A percentile compares a stretch with the other conserved stretches of the same genome.
Evolutionary conservation across 495 filamentous ascomycete species (phyloP).

Genomic region (Penicillium malachiteum): DNA sequence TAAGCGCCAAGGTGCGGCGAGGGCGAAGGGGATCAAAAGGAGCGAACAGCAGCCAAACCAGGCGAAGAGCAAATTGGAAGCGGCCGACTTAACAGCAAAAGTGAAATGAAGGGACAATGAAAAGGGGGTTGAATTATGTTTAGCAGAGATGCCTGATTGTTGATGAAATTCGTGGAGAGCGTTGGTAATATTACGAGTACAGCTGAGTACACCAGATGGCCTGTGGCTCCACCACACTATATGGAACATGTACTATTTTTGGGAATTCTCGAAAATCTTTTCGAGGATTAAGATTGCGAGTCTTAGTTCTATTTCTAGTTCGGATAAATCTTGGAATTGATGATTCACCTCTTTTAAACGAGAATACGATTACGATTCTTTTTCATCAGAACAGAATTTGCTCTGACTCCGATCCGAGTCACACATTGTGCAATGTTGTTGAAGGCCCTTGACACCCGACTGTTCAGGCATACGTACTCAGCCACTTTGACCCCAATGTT

Average conservation of each 20-base stretch:
- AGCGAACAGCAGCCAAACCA: conserved; percentile 13
- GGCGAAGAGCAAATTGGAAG: background rate
- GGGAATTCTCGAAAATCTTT: conserved; percentile 1
- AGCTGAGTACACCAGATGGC: conserved; percentile 17
- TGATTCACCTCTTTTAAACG: too few species aligned
- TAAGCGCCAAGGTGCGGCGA: conserved; percentile 18
- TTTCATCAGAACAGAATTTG: too few species aligned
- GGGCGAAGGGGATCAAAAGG: conserved; percentile 13
- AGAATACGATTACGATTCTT: too few species aligned
- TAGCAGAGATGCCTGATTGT: conserved; percentile 14
- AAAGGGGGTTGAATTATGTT: conserved; percentile 7
- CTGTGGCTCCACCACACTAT: conserved; percentile 23
- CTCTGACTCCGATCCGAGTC: background rate
- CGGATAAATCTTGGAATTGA: too few species aligned
- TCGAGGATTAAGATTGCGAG: background rate
- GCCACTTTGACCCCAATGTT: background rate
- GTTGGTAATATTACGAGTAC: conserved; percentile 26
- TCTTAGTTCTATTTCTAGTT: too few species aligned
- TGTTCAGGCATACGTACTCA: background rate
- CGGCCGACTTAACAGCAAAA: conserved; percentile 3
- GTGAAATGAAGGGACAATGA: conserved; percentile 7
- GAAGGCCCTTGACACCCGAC: background rate
- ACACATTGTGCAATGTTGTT: background rate
- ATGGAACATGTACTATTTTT: conserved; percentile 4
- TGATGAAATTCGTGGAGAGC: conserved; percentile 28